phyloP scores from a whole-genome alignment of 2,329 filamentous ascomycete genomes.

The Exophiala bonariae region DNA sequence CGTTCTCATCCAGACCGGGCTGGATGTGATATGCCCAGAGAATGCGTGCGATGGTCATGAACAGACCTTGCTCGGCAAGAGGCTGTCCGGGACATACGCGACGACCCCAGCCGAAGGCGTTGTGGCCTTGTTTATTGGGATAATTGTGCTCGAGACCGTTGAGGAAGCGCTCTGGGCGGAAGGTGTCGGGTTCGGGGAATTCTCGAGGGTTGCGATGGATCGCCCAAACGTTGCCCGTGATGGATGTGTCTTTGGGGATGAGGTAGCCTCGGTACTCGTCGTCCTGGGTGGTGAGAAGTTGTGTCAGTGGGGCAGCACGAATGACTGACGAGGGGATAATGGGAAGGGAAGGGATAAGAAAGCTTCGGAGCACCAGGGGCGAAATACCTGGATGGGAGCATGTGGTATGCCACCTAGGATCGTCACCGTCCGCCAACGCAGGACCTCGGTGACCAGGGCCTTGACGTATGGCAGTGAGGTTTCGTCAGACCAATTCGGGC shows the following conservation, averaged over 20 bases:
- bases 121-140: slow-evolving; percentile 51
- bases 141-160: slow-evolving; percentile 42
- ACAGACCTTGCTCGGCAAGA: slow-evolving; percentile 61
- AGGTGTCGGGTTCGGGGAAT: slow-evolving; percentile 40
- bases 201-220: slow-evolving; percentile 36
- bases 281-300: slow-evolving; percentile 44
- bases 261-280: slow-evolving; percentile 51
- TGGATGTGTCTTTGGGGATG: slow-evolving; percentile 48
- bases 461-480: slow-evolving; percentile 37
- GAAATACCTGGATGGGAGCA: slow-evolving; percentile 19
- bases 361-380: no score
- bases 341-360: no score
- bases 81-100: slow-evolving; percentile 56
- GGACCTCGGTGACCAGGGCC: slow-evolving; percentile 39
- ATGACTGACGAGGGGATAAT: no score
- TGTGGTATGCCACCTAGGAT: slow-evolving; percentile 37
- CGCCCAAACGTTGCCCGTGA: slow-evolving; percentile 27
- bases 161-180: slow-evolving; percentile 47
- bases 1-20: slow-evolving; percentile 37
- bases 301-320: no score
- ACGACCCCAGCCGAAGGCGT: slow-evolving; percentile 60
- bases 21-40: slow-evolving; percentile 59
- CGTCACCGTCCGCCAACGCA: slow-evolving; percentile 38
- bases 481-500: slow-evolving; percentile 41
- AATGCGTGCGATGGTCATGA: slow-evolving; percentile 57